Base-by-base conservation (phyloP, 176 grass and related monocot genomes). In the Phoenix roebelenii region DNA sequence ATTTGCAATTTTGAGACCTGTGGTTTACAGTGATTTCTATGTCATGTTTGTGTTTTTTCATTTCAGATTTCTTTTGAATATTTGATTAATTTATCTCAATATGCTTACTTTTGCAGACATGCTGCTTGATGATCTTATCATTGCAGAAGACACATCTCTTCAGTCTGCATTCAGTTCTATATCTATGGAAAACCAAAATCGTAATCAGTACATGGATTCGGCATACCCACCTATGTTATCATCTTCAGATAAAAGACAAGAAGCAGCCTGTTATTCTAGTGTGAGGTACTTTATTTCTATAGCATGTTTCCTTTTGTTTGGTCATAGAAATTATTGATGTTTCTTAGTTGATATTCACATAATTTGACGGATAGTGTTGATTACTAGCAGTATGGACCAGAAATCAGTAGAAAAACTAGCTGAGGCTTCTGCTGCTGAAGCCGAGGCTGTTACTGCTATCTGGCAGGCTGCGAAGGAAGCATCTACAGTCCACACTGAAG, bases 351-450 rank as follows among this genome's bases (percentile, higher is more conserved):
- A 30, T 64, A 30, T 4, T 19, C 10, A 14, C 35, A 44, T 44
- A 44, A 51, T 17, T 50, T 67, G 19, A 67, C 44, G 4, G 22
- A 53, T 25, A 23, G n/a, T 22, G 7, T 67, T 69, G 24, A n/a
- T 24, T 54, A 61, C 20, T 52, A 1, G 28, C 77, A 85, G 89
- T 61, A 69, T 63, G 81, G 84, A 85, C 60, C 85, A 74, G 75
- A 88, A 80, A 72, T 98, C 93, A 53, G 85, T 92, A 49, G 87
- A 98, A 63, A 85, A 88, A 82, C 76, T 98, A 63, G 92, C 77
- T 55, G 59, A 88, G 73, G 93, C 93, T 61, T 98, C 93, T 68
- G 74, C 84, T 78, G 93, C 84, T 14, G 93, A 98, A 77, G 93
- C 93, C 69, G 93, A 98, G 82, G 93, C 87, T 69, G 87, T 85